Evolutionary conservation across 2,329 filamentous ascomycete species (phyloP), one percentile per base, ranked within the genome.

Genomic region (Paecilomyces sp.): DNA sequence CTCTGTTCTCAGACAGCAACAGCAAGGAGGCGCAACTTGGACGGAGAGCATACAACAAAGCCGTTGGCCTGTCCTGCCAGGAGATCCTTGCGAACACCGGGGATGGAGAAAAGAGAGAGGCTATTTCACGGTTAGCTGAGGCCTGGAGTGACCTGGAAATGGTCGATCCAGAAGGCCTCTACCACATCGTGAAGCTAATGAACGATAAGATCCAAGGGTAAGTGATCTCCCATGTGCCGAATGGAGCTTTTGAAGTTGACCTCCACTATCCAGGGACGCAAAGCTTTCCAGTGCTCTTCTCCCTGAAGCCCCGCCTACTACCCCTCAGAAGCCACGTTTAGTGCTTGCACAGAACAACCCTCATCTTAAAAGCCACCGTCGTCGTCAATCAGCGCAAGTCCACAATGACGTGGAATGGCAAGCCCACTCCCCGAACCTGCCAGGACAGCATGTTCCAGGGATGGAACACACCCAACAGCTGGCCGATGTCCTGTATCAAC

Each of bases 401-500:
- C 65, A 66, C 30, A 60, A 67, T 18, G 72, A 76, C 24, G 57
- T 70, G n/a, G 70, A 65, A n/a, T 66, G 69, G 74, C 75, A 68
- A 75, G 75, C 64, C 58, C 72, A 67, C 63, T 67, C 62, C 66
- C 72, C 64, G 53, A 74, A 82, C 65, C 74, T 87, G 64, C 85
- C 85, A 1, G 86, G 83, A 11, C 80, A 84, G 63, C 72, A 79
- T 55, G 77, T 82, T 59, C 83, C 86, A 1, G 93, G 92, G 1
- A 93, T 97, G 90, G 92, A 97, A 74, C 93, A 97, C 75, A 90
- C 89, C 65, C 91, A 91, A 70, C 86, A 96, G 71, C 81, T 97
- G 41, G 91, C 90, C 1, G 92, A 97, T 72, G 90, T 96, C 22
- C 83, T 99, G 22, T 97, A 97, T 76, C 86, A 88, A 15, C 85